These are phyloP conservation scores for Pyrus communis DNA, from an alignment of 306 rosid species.

Conservation along the genomic window DNA sequence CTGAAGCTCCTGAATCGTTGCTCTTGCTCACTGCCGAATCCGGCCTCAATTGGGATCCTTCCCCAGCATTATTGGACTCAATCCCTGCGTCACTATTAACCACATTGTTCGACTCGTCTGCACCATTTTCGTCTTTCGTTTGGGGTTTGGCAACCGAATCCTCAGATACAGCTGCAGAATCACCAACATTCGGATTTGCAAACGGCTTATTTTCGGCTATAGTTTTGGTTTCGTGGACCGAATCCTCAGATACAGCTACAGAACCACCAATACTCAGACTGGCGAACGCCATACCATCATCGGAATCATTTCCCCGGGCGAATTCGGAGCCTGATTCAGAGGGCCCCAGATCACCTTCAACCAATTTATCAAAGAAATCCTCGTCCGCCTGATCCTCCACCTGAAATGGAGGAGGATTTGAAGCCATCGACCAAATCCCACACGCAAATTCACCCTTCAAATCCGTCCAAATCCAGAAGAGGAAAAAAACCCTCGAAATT, in stretches of 20 bases:
- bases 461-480: neutral
- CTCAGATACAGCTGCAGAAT: constrained; percentile 29
- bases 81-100: neutral
- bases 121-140: constrained; percentile 6
- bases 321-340: constrained; percentile 15
- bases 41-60: constrained; percentile 17
- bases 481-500: constrained; percentile 4
- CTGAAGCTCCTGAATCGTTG: constrained; percentile 26
- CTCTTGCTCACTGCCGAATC: constrained; percentile 18
- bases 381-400: constrained; percentile 91
- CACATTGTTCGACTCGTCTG: constrained; percentile 1
- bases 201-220: constrained; percentile 22
- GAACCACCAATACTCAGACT: constrained; percentile 41
- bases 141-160: constrained; percentile 14
- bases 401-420: constrained; percentile 68
- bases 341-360: constrained; percentile 55
- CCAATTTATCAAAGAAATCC: constrained; percentile 88
- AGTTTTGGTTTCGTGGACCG: constrained; percentile 1
- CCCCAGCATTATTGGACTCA: constrained; percentile 22
- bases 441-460: constrained; percentile 13
- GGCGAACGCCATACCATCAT: constrained; percentile 50
- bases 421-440: constrained; percentile 53
- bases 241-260: constrained; percentile 32
- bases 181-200: constrained; percentile 40
- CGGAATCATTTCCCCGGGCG: constrained; percentile 43